Evolutionary conservation across 2,329 filamentous ascomycete genomes (phyloP).

Genomic region (Phialophora chinensis): DNA sequence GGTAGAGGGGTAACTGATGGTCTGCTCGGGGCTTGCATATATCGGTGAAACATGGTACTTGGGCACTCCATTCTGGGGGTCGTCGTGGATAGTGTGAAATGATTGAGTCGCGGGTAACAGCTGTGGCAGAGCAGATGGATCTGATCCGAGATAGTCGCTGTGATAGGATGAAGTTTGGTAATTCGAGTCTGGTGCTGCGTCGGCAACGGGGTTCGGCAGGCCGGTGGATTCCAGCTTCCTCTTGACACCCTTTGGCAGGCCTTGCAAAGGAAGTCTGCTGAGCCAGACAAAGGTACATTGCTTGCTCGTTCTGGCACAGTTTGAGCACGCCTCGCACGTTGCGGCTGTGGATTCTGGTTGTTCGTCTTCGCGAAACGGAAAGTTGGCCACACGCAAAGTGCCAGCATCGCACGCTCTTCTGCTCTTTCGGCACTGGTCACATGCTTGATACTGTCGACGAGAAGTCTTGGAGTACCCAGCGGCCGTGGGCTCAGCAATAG

Average conservation of each 20-base stretch:
- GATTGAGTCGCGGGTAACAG: not conserved
- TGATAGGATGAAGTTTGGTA: conserved; percentile 8
- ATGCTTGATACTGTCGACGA: conserved; percentile 50
- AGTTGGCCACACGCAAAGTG: conserved; percentile 27
- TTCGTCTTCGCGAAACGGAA: conserved; percentile 26
- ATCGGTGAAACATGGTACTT: conserved; percentile 2
- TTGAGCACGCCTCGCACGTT: conserved; percentile 44
- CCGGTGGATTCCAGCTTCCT: conserved; percentile 30
- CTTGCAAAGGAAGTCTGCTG: conserved; percentile 39
- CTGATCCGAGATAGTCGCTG: not conserved
- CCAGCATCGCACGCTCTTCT: conserved; percentile 34
- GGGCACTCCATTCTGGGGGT: not conserved
- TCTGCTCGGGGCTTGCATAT: conserved; percentile 2
- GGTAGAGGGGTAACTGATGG: not conserved
- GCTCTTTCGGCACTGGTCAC: conserved; percentile 34
- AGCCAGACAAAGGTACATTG: conserved; percentile 55
- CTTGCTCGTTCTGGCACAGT: conserved; percentile 54
- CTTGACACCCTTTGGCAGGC: conserved; percentile 35
- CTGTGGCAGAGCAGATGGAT: not conserved
- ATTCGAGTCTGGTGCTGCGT: conserved; percentile 1
- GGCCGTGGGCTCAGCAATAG: not conserved
- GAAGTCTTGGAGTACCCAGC: conserved; percentile 32
- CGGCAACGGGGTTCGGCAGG: conserved; percentile 2
- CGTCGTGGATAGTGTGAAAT: not conserved
- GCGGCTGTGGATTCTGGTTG: conserved; percentile 25